phyloP scores from a whole-genome alignment of 345 rosid species.

The Salix purpurea region DNA sequence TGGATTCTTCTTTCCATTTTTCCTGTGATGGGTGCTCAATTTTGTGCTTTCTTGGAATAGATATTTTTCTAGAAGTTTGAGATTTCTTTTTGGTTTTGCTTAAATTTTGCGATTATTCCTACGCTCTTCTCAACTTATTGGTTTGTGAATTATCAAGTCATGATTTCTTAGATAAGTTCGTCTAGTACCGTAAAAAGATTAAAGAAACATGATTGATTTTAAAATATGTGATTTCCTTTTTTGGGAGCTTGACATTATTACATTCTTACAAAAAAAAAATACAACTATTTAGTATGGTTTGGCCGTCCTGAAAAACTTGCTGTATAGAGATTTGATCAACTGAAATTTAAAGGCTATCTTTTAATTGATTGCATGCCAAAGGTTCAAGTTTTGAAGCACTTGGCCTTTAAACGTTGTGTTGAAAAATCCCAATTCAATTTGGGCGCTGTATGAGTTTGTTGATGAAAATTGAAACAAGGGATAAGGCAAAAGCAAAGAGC shows the following conservation, averaged over 20 bases:
- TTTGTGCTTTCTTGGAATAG: neutral
- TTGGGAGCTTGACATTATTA: neutral
- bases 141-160: neutral
- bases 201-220: neutral
- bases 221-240: neutral
- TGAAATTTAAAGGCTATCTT: neutral
- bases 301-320: neutral
- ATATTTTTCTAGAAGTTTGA: neutral
- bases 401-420: neutral
- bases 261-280: neutral
- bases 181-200: neutral
- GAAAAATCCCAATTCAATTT: neutral
- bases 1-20: neutral
- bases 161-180: neutral
- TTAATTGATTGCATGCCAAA: neutral
- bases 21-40: slow-evolving; percentile 6
- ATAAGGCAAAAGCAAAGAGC: neutral
- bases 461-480: neutral
- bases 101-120: neutral
- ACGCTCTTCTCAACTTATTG: neutral
- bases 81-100: neutral
- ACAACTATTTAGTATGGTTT: neutral
- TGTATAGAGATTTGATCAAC: neutral
- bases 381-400: neutral
- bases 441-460: neutral